These are phyloP conservation scores for Pseudocercospora fijiensis DNA, from an alignment of 2,329 filamentous ascomycete genomes.

Conservation along the genomic window DNA sequence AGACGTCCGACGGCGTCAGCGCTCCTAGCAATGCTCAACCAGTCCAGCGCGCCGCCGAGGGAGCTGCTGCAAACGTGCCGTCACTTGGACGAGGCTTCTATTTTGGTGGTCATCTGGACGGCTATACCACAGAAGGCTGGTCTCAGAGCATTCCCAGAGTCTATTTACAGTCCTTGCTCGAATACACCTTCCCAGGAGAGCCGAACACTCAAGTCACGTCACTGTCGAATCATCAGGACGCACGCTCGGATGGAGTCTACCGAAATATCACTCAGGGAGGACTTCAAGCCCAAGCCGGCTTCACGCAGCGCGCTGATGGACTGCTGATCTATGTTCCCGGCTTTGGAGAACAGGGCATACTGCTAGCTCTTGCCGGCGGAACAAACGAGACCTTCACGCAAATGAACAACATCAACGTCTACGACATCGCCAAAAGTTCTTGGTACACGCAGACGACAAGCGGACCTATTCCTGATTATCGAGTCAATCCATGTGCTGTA, in stretches of 20 bases:
- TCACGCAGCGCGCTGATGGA: slow-evolving; percentile 72
- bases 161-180: slow-evolving; percentile 71
- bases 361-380: slow-evolving; percentile 76
- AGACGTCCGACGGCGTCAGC: slow-evolving; percentile 63
- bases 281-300: slow-evolving; percentile 63
- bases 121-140: slow-evolving; percentile 64
- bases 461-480: slow-evolving; percentile 58
- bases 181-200: slow-evolving; percentile 72
- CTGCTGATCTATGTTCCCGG: slow-evolving; percentile 73
- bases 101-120: slow-evolving; percentile 74
- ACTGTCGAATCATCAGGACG: slow-evolving; percentile 55
- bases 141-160: slow-evolving; percentile 62
- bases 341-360: slow-evolving; percentile 70
- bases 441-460: slow-evolving; percentile 75
- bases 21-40: slow-evolving; percentile 56
- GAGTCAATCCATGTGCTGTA: slow-evolving; percentile 68
- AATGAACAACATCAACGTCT: slow-evolving; percentile 70
- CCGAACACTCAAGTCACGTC: slow-evolving; percentile 62
- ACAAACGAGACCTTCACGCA: slow-evolving; percentile 64
- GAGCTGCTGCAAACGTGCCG: slow-evolving; percentile 68
- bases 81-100: slow-evolving; percentile 72
- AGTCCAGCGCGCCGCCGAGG: slow-evolving; percentile 70
- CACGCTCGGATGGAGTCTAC: slow-evolving; percentile 63
- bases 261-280: slow-evolving; percentile 73
- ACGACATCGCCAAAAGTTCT: slow-evolving; percentile 66